These are phyloP conservation scores for Globomyces pollinis-pini DNA, from an alignment of 192 early-diverging fungal genomes.

Conservation along the genomic window DNA sequence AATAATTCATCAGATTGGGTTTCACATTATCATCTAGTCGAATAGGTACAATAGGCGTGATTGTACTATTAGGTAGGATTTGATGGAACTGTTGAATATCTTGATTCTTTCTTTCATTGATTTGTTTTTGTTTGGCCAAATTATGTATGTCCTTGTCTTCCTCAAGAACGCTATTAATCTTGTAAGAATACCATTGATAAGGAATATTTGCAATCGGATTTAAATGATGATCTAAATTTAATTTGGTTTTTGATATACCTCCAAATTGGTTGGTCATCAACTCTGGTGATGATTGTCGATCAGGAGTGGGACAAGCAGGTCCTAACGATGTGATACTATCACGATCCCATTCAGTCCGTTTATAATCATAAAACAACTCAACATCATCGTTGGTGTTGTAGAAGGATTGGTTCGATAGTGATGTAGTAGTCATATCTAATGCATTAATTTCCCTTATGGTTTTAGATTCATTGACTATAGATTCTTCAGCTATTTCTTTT, in stretches of 20 bases:
- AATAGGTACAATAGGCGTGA: too few species aligned
- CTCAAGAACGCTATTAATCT: too few species aligned
- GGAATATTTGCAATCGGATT: not conserved
- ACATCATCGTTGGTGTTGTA: not conserved
- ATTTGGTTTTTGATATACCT: not conserved
- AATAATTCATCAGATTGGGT: too few species aligned
- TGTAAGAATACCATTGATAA: not conserved
- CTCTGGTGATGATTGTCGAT: not conserved
- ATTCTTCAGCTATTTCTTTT: not conserved
- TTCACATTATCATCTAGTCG: too few species aligned
- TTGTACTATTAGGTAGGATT: too few species aligned
- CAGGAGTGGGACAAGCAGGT: not conserved
- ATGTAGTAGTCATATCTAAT: not conserved
- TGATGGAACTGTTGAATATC: too few species aligned
- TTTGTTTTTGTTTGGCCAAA: too few species aligned
- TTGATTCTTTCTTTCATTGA: too few species aligned
- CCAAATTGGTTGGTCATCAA: not conserved
- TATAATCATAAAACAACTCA: too few species aligned
- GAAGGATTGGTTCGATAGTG: not conserved
- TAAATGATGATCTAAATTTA: not conserved
- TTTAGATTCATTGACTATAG: not conserved
- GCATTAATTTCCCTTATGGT: not conserved
- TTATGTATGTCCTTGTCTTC: too few species aligned
- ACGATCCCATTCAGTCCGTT: too few species aligned
- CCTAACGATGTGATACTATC: not conserved